phyloP scores from a whole-genome alignment of 495 filamentous ascomycete species.

The Hypoxylon lienhwacheense region DNA sequence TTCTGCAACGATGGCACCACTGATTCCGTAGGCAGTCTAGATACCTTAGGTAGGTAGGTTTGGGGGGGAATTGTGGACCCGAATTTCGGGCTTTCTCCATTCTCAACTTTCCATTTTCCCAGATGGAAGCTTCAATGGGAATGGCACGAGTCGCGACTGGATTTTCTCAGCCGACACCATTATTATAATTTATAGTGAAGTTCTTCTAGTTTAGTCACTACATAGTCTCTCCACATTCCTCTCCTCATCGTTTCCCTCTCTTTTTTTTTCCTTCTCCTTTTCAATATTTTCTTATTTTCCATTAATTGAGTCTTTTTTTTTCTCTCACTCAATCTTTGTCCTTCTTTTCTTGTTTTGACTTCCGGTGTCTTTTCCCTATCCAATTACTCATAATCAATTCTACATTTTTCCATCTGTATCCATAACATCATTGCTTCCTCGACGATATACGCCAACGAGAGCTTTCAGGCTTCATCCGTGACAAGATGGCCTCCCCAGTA shows the following conservation, averaged over 20 bases:
- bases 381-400: conserved; percentile 3
- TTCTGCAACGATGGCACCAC: conserved; percentile 21
- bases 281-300: neutral
- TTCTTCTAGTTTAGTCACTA: too few relatives aligned
- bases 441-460: conserved; percentile 5
- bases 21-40: conserved; percentile 14
- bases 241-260: conserved; percentile 8
- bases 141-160: conserved; percentile 15
- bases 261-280: conserved; percentile 9
- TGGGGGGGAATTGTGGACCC: neutral
- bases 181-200: neutral
- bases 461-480: conserved; percentile 24
- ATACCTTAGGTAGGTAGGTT: conserved; percentile 5
- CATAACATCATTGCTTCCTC: conserved; percentile 8
- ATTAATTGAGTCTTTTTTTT: conserved; percentile 1
- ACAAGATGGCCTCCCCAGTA: conserved; percentile 48
- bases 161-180: neutral
- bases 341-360: neutral
- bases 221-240: conserved; percentile 20
- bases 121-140: conserved; percentile 26
- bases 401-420: neutral
- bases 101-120: conserved; percentile 34
- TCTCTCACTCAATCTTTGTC: neutral
- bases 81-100: conserved; percentile 27
- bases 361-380: too few relatives aligned